Evolutionary conservation across 306 rosid genomes (phyloP).

Genomic region (Cotoneaster glaucophyllus): DNA sequence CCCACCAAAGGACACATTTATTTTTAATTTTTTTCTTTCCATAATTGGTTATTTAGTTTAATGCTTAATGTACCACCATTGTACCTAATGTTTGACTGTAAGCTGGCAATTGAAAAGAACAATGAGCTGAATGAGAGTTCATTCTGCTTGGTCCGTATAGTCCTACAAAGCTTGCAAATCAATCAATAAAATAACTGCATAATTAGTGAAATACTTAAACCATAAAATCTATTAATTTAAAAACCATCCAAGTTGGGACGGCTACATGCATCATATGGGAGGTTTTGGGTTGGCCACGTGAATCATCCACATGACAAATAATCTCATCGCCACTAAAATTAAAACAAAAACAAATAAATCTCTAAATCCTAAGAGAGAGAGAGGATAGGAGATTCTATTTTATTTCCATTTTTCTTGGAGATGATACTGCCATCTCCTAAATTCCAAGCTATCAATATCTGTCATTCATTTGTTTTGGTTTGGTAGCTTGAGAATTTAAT

Average conservation of each 20-base stretch:
- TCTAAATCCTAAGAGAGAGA: neutral
- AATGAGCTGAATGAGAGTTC: neutral
- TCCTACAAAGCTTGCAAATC: neutral
- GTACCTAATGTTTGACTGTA: neutral
- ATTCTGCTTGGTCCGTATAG: no score
- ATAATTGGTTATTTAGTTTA: no score
- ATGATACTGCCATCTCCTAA: neutral
- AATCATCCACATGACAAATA: conserved; percentile 35
- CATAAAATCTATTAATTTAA: neutral
- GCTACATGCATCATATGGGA: conserved; percentile 3
- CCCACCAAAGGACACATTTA: no score
- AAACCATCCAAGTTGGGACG: neutral
- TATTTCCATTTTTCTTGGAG: conserved; percentile 8
- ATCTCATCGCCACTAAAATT: conserved; percentile 8
- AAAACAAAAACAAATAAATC: neutral
- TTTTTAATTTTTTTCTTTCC: no score
- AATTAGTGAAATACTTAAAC: neutral
- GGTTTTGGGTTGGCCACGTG: conserved; percentile 58
- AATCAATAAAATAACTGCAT: neutral
- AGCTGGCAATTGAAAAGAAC: neutral
- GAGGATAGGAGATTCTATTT: neutral
- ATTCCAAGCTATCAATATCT: neutral
- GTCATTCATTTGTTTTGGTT: neutral
- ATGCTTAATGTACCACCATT: neutral
- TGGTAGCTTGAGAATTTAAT: neutral